A percentile compares a stretch with the other conserved stretches of the same genome.
Conservation (phyloP, 306 rosid species). For the Adenanthera pavonina region DNA sequence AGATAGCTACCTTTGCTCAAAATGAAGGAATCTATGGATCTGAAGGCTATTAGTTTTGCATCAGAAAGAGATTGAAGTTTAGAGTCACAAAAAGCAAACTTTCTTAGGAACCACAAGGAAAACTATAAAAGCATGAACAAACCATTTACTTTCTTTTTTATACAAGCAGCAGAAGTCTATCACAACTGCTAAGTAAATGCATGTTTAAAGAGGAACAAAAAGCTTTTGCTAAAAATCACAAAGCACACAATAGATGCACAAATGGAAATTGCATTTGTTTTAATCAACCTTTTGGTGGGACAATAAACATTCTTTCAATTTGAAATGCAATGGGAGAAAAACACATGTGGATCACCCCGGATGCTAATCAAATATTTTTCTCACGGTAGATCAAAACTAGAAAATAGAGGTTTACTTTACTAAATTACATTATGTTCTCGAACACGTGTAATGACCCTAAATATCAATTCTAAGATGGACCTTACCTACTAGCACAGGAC, state of each 20-base stretch:
- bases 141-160: no score
- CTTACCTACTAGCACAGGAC: no score
- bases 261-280: constrained; percentile 7
- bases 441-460: background rate
- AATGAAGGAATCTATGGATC: no score
- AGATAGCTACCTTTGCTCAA: no score
- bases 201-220: background rate
- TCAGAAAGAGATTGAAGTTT: no score
- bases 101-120: no score
- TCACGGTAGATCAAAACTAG: background rate
- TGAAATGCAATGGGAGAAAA: background rate
- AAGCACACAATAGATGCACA: background rate
- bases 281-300: background rate
- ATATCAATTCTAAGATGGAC: no score
- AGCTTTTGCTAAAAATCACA: background rate
- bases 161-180: no score
- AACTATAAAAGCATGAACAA: no score
- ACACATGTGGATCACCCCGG: background rate
- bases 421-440: background rate
- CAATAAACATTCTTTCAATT: constrained; percentile 14
- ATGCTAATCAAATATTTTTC: background rate
- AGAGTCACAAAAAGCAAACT: no score
- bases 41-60: no score
- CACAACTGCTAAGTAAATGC: no score
- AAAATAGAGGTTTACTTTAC: background rate